phyloP scores from a whole-genome alignment of 495 filamentous ascomycete species.

The Penicillium angulare region DNA sequence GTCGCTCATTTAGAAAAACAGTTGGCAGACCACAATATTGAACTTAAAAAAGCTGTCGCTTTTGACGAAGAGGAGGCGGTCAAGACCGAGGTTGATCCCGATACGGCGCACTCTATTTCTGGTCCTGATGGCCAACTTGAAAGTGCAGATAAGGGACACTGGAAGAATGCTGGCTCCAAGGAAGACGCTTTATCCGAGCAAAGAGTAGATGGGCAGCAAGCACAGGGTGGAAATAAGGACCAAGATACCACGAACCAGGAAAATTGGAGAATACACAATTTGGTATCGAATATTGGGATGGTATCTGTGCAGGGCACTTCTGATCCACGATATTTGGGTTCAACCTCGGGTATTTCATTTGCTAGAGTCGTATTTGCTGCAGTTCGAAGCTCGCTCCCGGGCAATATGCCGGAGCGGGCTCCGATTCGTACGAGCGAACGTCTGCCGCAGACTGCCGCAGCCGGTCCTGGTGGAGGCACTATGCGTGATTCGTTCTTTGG shows the following conservation, averaged over 20 bases:
- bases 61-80: constrained; percentile 63
- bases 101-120: constrained; percentile 22
- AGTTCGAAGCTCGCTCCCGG: constrained; percentile 75
- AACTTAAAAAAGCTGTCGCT: constrained; percentile 71
- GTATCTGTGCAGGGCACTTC: constrained; percentile 73
- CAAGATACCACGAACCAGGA: constrained; percentile 48
- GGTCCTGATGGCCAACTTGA: constrained; percentile 14
- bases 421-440: constrained; percentile 48
- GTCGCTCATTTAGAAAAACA: constrained; percentile 81
- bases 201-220: constrained; percentile 34
- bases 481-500: constrained; percentile 97
- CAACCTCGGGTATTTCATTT: constrained; percentile 90
- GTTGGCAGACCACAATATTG: constrained; percentile 64
- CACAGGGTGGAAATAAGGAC: constrained; percentile 19
- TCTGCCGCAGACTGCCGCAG: constrained; percentile 41
- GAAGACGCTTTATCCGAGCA: constrained; percentile 24
- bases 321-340: constrained; percentile 77
- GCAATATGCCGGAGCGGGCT: constrained; percentile 57
- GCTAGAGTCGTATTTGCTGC: constrained; percentile 92
- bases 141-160: constrained; percentile 15
- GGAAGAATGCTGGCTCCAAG: constrained; percentile 24
- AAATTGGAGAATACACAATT: constrained; percentile 62
- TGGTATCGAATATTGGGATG: constrained; percentile 76
- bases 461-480: constrained; percentile 58
- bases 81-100: constrained; percentile 34